Conservation (phyloP, 2,329 filamentous ascomycete species). For the Ceratocystis huliohia region DNA sequence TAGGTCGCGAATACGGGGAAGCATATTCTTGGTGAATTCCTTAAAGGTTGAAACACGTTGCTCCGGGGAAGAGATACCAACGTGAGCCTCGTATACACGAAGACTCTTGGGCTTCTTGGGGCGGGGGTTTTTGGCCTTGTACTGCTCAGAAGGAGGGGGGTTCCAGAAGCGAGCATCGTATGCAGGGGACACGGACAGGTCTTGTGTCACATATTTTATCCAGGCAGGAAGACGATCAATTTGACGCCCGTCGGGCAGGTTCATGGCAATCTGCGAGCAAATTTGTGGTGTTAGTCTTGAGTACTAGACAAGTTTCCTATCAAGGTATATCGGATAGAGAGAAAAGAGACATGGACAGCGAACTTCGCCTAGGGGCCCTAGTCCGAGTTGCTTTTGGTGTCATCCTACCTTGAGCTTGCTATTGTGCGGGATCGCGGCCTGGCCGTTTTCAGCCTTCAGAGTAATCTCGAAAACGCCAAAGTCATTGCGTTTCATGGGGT, state of each 20-base stretch:
- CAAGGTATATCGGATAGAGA: background rate
- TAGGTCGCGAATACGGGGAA: conserved; percentile 76
- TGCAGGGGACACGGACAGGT: conserved; percentile 73
- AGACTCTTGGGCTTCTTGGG: conserved; percentile 74
- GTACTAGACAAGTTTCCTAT: background rate
- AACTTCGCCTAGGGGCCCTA: background rate
- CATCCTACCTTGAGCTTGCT: conserved; percentile 78
- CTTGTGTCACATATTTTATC: conserved; percentile 96
- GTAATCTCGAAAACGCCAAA: conserved; percentile 81
- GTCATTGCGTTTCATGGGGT: conserved; percentile 73
- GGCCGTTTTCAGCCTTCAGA: conserved; percentile 58
- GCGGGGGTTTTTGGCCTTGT: conserved; percentile 69
- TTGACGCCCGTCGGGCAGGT: conserved; percentile 63
- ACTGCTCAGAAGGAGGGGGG: conserved; percentile 61
- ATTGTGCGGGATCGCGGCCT: conserved; percentile 74
- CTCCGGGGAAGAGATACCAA: conserved; percentile 90
- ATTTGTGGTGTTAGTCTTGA: background rate
- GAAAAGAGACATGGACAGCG: no score
- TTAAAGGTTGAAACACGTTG: conserved; percentile 86
- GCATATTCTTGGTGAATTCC: conserved; percentile 85
- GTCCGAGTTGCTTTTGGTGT: background rate
- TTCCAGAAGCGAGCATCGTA: conserved; percentile 98
- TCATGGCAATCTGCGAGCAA: conserved; percentile 58
- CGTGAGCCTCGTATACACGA: conserved; percentile 97
- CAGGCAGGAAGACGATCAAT: conserved; percentile 85